Evolutionary conservation across 345 rosid species (phyloP).

Genomic region (Garcia nutans): DNA sequence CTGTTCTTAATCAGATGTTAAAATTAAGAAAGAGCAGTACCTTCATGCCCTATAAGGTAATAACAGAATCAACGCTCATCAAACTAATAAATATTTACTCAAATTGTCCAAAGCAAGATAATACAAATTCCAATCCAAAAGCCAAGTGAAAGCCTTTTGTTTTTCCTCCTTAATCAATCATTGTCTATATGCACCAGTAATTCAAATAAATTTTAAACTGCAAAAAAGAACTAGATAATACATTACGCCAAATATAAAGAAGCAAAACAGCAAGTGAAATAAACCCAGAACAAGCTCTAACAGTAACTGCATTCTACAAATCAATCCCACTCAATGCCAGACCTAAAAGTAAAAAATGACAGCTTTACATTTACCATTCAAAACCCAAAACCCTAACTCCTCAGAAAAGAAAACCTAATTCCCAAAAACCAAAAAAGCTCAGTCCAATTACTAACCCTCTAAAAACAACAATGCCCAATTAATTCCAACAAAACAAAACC

Average conservation of each 20-base stretch:
- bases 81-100: not conserved
- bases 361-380: not conserved
- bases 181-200: not conserved
- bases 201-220: not conserved
- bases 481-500: slow-evolving; percentile 6
- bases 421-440: not conserved
- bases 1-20: not conserved
- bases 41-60: not conserved
- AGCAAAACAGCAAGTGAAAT: not conserved
- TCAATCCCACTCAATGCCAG: not conserved
- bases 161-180: not conserved
- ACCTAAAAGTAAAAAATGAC: not conserved
- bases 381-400: slow-evolving; percentile 14
- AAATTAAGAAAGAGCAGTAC: not conserved
- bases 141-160: not conserved
- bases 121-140: not conserved
- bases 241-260: not conserved
- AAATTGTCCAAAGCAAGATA: not conserved
- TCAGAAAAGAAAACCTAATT: not conserved
- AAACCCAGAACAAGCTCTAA: not conserved
- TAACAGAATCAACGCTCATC: not conserved
- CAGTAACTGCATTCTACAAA: not conserved
- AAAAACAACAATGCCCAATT: not conserved
- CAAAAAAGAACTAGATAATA: too few species aligned
- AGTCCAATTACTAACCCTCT: not conserved